phyloP scores from a whole-genome alignment of 192 early-diverging fungal species.

The Geranomyces variabilis region DNA sequence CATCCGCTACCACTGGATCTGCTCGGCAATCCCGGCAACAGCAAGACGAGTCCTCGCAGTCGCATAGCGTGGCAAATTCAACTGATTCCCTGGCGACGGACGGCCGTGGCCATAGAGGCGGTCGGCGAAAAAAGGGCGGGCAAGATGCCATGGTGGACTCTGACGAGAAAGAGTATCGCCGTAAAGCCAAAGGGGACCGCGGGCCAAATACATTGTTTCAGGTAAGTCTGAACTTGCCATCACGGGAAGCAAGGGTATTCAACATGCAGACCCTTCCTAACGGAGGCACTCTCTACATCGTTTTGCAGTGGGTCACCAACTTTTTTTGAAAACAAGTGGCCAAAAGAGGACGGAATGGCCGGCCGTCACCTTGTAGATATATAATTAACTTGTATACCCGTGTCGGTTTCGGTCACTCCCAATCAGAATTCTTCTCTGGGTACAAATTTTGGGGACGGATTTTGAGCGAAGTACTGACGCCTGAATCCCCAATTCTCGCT shows the following conservation, averaged over 20 bases:
- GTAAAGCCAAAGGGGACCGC: conserved; percentile 39
- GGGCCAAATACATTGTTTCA: conserved; percentile 36
- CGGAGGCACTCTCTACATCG: neutral
- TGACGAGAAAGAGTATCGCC: conserved; percentile 38
- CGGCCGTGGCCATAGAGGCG: neutral
- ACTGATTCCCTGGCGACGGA: neutral
- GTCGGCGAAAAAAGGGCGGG: conserved; percentile 6
- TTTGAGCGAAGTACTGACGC: too few relatives aligned
- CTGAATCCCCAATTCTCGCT: too few relatives aligned
- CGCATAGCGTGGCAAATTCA: neutral
- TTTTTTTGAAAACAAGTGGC: neutral
- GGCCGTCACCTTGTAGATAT: too few relatives aligned
- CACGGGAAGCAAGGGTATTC: too few relatives aligned
- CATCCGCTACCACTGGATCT: neutral
- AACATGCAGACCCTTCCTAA: too few relatives aligned
- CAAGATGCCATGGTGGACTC: neutral
- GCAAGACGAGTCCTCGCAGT: neutral
- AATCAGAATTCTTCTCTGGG: too few relatives aligned
- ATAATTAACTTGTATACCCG: too few relatives aligned
- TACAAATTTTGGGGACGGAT: too few relatives aligned
- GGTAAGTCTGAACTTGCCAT: neutral
- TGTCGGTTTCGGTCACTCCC: too few relatives aligned
- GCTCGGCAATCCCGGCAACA: neutral
- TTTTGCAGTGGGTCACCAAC: conserved; percentile 20
- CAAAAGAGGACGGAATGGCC: too few relatives aligned